phyloP scores from a whole-genome alignment of 441 rosid species.

The Populus hybrid region DNA sequence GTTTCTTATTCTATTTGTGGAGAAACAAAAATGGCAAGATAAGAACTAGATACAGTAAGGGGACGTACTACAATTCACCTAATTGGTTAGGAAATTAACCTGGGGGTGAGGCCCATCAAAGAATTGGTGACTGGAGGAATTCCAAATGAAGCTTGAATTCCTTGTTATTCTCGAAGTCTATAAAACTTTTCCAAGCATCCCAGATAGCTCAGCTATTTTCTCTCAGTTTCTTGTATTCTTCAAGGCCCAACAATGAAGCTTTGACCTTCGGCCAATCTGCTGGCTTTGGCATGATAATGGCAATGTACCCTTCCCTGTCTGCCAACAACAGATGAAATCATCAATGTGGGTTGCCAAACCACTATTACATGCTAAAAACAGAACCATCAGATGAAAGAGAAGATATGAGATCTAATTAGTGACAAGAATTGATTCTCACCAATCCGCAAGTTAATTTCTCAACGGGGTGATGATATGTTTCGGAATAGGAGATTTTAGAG shows the following conservation, averaged over 20 bases:
- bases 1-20: not conserved
- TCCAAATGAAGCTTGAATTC: not conserved
- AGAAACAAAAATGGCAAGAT: not conserved
- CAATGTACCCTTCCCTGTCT: slow-evolving; percentile 82
- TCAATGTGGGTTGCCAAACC: not conserved
- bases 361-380: not conserved
- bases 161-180: slow-evolving; percentile 4
- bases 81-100: no score
- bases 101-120: not conserved
- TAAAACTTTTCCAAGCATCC: not conserved
- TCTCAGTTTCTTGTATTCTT: slow-evolving; percentile 60
- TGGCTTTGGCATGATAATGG: slow-evolving; percentile 89
- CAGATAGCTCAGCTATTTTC: slow-evolving; percentile 16
- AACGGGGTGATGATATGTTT: not conserved
- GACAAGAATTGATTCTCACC: no score
- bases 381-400: not conserved
- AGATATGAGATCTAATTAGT: no score
- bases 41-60: not conserved
- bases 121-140: not conserved
- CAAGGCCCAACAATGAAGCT: slow-evolving; percentile 49
- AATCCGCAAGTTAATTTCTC: not conserved
- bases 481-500: not conserved
- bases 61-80: not conserved
- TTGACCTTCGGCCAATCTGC: slow-evolving; percentile 69
- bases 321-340: slow-evolving; percentile 34